These are phyloP conservation scores for Apophysomyces trapeziformis DNA, from an alignment of 371 early-diverging fungal species.

Conservation along the genomic window DNA sequence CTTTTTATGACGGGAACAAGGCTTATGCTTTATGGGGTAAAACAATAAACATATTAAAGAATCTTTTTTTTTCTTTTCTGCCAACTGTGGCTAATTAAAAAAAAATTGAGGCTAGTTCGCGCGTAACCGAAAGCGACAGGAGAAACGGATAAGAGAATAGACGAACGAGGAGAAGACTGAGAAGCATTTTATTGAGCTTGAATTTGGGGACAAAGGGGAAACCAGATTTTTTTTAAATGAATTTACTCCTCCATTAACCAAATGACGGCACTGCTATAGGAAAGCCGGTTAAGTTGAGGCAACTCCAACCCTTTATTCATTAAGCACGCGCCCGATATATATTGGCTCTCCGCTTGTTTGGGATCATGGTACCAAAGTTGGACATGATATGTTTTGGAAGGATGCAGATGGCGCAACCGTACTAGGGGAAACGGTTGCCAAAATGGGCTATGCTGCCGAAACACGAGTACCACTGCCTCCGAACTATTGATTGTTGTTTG, in stretches of 20 bases:
- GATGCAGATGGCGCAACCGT: conserved; percentile 24
- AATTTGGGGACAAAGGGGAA: not conserved
- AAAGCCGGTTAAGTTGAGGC: conserved; percentile 21
- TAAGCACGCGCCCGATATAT: conserved; percentile 31
- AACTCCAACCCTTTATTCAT: conserved; percentile 32
- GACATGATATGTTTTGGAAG: conserved; percentile 19
- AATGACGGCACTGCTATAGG: conserved; percentile 28
- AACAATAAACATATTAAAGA: conserved; percentile 1
- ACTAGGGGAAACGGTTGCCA: conserved; percentile 29
- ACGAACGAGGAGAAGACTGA: not conserved
- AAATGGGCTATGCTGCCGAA: conserved; percentile 34
- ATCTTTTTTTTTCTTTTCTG: not conserved
- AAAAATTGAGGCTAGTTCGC: not conserved
- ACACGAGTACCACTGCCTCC: conserved; percentile 37
- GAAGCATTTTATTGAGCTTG: not conserved
- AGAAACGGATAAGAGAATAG: not conserved
- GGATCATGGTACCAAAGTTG: conserved; percentile 31
- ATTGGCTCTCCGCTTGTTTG: conserved; percentile 15
- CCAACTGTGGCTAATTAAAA: conserved; percentile 8
- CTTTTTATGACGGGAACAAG: conserved; percentile 1
- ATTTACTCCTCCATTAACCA: conserved; percentile 10
- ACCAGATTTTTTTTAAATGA: conserved; percentile 4
- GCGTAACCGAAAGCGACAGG: not conserved
- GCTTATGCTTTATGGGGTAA: conserved; percentile 8
- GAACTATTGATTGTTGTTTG: conserved; percentile 26